Base-by-base conservation (phyloP, 2,329 filamentous ascomycete species). In the Fusarium continuum region DNA sequence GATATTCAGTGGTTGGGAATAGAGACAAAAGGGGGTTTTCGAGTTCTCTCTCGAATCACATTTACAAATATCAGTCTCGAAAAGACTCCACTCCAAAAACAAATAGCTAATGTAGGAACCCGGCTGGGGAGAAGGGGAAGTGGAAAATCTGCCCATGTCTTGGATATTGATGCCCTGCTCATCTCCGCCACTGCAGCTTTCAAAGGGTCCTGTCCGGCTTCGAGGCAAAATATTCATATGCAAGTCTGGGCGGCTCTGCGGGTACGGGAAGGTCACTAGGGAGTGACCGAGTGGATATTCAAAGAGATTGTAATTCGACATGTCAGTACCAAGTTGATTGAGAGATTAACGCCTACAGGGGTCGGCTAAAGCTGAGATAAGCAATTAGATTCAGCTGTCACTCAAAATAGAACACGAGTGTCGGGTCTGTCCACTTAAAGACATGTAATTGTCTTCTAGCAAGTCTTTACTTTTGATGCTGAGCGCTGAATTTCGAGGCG, bases 21-120 rank as follows among this genome's bases (percentile, higher is more conserved):
- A 22, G 17, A 56, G 31, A 28, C 16, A 35, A 28, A 25, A 40
- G 8, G 23, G 23, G 20, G 32, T 31, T 36, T 8, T 19, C 26
- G 10, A 29, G 26, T 31, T 19, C 41, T 52, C n/a, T 32, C n/a
- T 46, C 49, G 48, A 26, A 45, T 16, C 40, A 46, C 26, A 47
- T 16, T 54, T 40, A 43, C 51, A 54, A 32, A 20, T 17, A 50
- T 46, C 14, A 46, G 49, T 43, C 35, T 55, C n/a, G n/a, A n/a
- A 2, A 41, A 40, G 5, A n/a, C 29, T 16, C 20, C 34, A 43
- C 17, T 48, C 53, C 17, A 17, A 9, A 41, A 26, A 40, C 11
- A 41, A 26, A 40, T 22, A 38, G 13, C 52, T n/a, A 47, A 56
- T 60, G 47, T 56, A 63, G 51, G 57, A 48, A 50, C 40, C 31